Conservation (phyloP, 257 asterid species). For the Eustoma russellianum region DNA sequence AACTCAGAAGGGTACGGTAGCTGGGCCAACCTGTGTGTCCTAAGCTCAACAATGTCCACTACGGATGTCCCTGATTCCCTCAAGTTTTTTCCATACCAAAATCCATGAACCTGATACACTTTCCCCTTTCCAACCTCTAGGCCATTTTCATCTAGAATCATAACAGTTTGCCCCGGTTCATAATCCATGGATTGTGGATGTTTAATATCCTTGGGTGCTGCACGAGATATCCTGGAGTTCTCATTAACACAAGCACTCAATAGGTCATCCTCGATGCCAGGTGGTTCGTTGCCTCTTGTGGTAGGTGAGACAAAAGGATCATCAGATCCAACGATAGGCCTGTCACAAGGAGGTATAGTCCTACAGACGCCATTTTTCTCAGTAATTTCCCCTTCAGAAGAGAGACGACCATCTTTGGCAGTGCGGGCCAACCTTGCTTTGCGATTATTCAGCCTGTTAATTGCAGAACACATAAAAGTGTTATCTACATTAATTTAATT, state of each 20-base stretch:
- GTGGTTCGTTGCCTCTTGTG: conserved; percentile 20
- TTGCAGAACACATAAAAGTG: conserved; percentile 2
- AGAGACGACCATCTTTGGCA: conserved; percentile 77
- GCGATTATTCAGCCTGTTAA: conserved; percentile 85
- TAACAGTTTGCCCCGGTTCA: conserved; percentile 56
- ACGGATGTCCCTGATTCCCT: conserved; percentile 52
- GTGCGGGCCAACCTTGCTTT: conserved; percentile 96
- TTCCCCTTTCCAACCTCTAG: conserved; percentile 65
- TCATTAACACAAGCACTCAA: conserved; percentile 26
- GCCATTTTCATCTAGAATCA: conserved; percentile 45
- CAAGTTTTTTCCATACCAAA: conserved; percentile 55
- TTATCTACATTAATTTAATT: no score
- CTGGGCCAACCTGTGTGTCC: conserved; percentile 35
- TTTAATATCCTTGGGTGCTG: conserved; percentile 17
- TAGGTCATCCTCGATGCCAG: conserved; percentile 28
- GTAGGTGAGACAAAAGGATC: no score
- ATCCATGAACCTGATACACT: conserved; percentile 55
- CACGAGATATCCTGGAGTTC: conserved; percentile 25
- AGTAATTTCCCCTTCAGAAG: no score
- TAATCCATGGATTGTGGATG: conserved; percentile 20
- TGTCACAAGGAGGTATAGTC: no score
- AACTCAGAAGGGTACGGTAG: conserved; percentile 55
- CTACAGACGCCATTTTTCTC: no score
- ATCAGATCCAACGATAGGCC: no score
- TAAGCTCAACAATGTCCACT: conserved; percentile 61